Evolutionary conservation across 345 rosid species (phyloP), one percentile per base, ranked within the genome.

Genomic region (Ceriops decandra): DNA sequence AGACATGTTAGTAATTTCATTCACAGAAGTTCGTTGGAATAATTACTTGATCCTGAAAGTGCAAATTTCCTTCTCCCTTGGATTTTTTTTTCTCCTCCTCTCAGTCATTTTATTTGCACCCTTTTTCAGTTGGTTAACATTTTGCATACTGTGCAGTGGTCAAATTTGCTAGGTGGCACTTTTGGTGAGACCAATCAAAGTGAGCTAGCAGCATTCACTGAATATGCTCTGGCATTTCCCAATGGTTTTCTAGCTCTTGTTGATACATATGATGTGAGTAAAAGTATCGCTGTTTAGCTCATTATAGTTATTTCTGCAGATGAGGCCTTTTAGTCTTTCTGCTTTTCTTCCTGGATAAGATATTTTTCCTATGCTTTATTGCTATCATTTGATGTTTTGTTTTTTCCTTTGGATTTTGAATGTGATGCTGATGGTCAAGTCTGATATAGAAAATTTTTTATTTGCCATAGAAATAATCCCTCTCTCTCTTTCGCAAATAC

Each of bases 201-300:
- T 27, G 99, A 95, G 82, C 90, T 95, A 31, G 92, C 99, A 57
- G 96, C 98, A 6, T 95, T 91, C 77, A 86, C 84, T 47, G 90
- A 97, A 36, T 95, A 95, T 66, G 99, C 99, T 24, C 74, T 91
- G 82, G 96, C 99, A 16, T 95, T 95, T 80, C 99, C 99, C 24
- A 82, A 70, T 6, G 74, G 79, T 82, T 87, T 95, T 79, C 83
- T 90, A 17, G 97, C 98, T 68, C 97, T 95, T 69, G 93, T 95
- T 28, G 98, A 95, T 69, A 91, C 98, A 63, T 91, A 91, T 52
- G 98, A 95, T 60, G 97, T 91, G 76, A 82, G 97, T 84, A 31
- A 56, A 62, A 54, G 35, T 66, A 57, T 73, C 26, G 3, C 64
- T 21, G 52, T 35, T n/a, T 11, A 61, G 66, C 36, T 42, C 46